phyloP scores from a whole-genome alignment of 139 green algal genomes.

The Cymbomonas tetramitiformis region DNA sequence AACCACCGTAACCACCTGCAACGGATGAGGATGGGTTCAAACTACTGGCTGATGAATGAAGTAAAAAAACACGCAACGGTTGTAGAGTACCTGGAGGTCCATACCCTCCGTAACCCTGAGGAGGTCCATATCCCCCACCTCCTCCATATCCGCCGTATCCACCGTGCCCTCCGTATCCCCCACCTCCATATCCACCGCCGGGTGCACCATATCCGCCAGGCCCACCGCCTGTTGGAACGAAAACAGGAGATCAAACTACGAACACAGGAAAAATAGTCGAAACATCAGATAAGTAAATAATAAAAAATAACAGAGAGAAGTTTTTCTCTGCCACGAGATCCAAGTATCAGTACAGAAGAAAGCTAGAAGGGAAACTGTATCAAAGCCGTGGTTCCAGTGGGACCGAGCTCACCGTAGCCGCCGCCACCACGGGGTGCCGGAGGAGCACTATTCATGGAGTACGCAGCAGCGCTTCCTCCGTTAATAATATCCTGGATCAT shows the following conservation, averaged over 20 bases:
- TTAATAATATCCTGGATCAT: conserved; percentile 44
- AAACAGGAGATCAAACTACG: no score
- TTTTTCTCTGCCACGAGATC: no score
- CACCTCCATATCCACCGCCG: not conserved
- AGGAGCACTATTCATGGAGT: not conserved
- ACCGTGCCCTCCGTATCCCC: not conserved
- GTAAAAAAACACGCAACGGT: not conserved
- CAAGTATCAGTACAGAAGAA: no score
- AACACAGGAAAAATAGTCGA: no score
- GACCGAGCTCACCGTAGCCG: not conserved
- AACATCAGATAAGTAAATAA: no score
- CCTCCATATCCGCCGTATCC: not conserved
- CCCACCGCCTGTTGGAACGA: no score
- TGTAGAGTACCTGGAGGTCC: not conserved
- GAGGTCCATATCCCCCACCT: not conserved
- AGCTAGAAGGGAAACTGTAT: no score
- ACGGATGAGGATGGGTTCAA: not conserved
- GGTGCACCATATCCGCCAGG: not conserved
- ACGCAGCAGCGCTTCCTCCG: conserved; percentile 17
- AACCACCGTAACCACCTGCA: not conserved
- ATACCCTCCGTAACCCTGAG: not conserved
- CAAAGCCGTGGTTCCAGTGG: not conserved
- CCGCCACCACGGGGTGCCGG: not conserved
- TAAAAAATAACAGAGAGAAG: no score
- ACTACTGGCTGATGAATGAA: not conserved